Evolutionary conservation across 345 rosid species (phyloP).

Genomic region (Eucalyptus regnans): DNA sequence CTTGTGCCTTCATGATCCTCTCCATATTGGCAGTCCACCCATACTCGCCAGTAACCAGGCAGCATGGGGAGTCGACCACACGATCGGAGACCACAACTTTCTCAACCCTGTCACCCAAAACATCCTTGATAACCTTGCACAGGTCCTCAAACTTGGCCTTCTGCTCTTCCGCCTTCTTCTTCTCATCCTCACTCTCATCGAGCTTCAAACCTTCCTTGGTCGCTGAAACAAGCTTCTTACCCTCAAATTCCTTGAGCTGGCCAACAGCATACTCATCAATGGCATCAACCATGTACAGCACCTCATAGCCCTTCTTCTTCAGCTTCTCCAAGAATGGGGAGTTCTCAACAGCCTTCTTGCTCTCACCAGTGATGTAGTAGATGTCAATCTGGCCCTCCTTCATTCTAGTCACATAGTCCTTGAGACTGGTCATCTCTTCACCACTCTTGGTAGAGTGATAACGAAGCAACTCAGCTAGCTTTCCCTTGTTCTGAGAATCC

Average conservation of each 20-base stretch:
- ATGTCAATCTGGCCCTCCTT: background rate
- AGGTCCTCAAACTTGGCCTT: background rate
- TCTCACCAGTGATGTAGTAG: background rate
- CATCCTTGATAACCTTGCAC: background rate
- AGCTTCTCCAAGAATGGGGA: background rate
- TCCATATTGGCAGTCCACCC: background rate
- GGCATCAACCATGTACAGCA: background rate
- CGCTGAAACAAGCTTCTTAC: background rate
- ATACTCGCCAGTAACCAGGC: background rate
- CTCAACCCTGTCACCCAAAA: background rate
- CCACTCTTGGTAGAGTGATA: background rate
- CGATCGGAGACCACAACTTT: background rate
- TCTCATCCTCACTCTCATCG: background rate
- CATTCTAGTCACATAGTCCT: background rate
- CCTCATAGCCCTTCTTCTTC: background rate
- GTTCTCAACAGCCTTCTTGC: background rate
- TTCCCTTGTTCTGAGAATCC: background rate
- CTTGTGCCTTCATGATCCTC: background rate
- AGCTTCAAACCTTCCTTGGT: background rate
- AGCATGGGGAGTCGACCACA: background rate
- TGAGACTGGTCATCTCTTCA: background rate
- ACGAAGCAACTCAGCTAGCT: background rate
- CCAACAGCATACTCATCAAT: background rate
- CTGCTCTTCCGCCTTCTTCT: background rate
- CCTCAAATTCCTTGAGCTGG: background rate